Evolutionary conservation across 2,329 filamentous ascomycete species (phyloP).

Genomic region (Talaromyces sp.): DNA sequence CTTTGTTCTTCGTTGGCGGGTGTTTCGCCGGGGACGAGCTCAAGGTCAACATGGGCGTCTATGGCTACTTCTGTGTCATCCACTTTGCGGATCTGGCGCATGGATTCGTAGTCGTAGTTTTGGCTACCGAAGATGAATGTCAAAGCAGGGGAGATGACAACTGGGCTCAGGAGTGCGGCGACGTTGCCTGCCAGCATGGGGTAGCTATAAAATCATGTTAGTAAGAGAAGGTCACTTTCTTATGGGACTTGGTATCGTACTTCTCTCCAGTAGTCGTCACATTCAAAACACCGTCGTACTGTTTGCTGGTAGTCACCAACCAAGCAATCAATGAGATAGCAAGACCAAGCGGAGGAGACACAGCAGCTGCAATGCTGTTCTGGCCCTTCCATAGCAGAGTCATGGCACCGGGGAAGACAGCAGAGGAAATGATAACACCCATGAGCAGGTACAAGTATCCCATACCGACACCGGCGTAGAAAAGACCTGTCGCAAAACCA

Average conservation of each 20-base stretch:
- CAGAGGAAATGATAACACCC: slow-evolving; percentile 86
- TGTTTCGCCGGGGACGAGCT: slow-evolving; percentile 60
- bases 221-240: background rate
- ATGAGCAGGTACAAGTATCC: slow-evolving; percentile 88
- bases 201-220: slow-evolving; percentile 45
- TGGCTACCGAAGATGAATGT: slow-evolving; percentile 70
- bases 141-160: slow-evolving; percentile 75
- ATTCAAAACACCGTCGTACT: slow-evolving; percentile 65
- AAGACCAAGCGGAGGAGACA: slow-evolving; percentile 71
- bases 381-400: slow-evolving; percentile 81
- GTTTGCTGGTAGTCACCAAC: slow-evolving; percentile 73
- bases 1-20: slow-evolving; percentile 39
- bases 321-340: slow-evolving; percentile 71
- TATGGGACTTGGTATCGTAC: slow-evolving; percentile 29
- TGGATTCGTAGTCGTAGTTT: slow-evolving; percentile 83
- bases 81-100: slow-evolving; percentile 75
- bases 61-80: slow-evolving; percentile 75
- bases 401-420: slow-evolving; percentile 79
- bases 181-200: slow-evolving; percentile 90
- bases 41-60: slow-evolving; percentile 66
- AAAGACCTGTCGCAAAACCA: slow-evolving; percentile 73
- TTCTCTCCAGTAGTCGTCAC: slow-evolving; percentile 81
- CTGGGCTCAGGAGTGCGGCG: slow-evolving; percentile 74
- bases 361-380: slow-evolving; percentile 72
- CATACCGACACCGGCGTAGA: slow-evolving; percentile 77